phyloP scores from a whole-genome alignment of 2,329 filamentous ascomycete genomes.

The Cryphonectria nitschkei region DNA sequence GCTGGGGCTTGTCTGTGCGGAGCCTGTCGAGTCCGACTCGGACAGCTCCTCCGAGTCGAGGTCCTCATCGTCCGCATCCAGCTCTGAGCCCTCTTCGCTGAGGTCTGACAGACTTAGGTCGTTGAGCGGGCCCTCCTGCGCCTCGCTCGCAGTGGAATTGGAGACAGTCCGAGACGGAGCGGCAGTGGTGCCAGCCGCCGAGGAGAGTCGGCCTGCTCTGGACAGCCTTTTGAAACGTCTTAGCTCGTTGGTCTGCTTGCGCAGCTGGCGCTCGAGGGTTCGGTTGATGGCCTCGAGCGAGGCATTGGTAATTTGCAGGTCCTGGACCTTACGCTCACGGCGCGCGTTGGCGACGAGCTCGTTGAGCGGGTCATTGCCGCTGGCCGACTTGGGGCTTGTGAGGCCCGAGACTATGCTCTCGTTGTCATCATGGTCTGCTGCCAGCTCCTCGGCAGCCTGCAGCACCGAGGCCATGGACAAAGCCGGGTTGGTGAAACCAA shows the following conservation, averaged over 20 bases:
- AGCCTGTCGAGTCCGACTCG: conserved; percentile 40
- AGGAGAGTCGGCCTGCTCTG: conserved; percentile 74
- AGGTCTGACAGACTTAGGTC: conserved; percentile 54
- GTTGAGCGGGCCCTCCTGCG: conserved; percentile 44
- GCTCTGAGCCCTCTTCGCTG: conserved; percentile 47
- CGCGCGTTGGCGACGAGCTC: conserved; percentile 87
- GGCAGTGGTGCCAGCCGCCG: conserved; percentile 53
- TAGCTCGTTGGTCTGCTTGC: conserved; percentile 87
- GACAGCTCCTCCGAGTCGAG: conserved; percentile 51
- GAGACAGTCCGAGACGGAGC: conserved; percentile 47
- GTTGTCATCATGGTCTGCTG: conserved; percentile 36
- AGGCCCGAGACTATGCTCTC: conserved; percentile 36
- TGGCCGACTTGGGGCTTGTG: conserved; percentile 62
- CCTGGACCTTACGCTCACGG: conserved; percentile 90
- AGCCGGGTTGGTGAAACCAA: conserved; percentile 39
- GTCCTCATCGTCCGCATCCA: conserved; percentile 44
- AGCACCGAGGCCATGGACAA: conserved; percentile 60
- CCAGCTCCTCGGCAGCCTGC: conserved; percentile 53
- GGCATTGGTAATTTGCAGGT: conserved; percentile 95
- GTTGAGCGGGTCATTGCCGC: conserved; percentile 63
- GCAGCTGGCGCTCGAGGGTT: conserved; percentile 85
- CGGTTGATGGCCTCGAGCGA: conserved; percentile 94
- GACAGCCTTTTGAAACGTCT: conserved; percentile 86
- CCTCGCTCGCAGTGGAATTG: conserved; percentile 45
- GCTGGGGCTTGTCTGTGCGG: conserved; percentile 46